These are phyloP conservation scores for Calocybe gangraenosa DNA, from an alignment of 768 basidiomycete species.

Conservation along the genomic window DNA sequence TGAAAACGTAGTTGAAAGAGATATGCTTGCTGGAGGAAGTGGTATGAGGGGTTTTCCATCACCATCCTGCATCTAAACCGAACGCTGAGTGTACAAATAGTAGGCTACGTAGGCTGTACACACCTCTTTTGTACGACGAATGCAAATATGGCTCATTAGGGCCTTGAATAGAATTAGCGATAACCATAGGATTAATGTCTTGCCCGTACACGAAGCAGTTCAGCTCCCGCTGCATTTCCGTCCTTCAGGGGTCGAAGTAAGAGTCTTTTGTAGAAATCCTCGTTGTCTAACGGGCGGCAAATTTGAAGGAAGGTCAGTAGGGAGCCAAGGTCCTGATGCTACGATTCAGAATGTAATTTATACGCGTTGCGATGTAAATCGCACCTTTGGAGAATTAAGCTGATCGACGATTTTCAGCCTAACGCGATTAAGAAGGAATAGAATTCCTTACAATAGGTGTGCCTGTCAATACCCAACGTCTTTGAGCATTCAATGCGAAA, in stretches of 20 bases:
- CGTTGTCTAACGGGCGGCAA: constrained; percentile 81
- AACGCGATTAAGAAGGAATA: constrained; percentile 1
- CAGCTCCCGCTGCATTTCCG: constrained; percentile 62
- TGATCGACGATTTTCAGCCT: constrained; percentile 19
- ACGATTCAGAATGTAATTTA: neutral
- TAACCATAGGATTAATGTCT: neutral
- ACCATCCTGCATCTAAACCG: constrained; percentile 73
- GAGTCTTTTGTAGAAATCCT: constrained; percentile 76
- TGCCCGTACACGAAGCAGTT: constrained; percentile 61
- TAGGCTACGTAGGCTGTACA: neutral
- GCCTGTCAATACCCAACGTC: constrained; percentile 78
- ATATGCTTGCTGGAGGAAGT: constrained; percentile 57
- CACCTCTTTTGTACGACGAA: constrained; percentile 82
- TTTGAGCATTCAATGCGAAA: constrained; percentile 57
- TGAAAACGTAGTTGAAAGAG: neutral
- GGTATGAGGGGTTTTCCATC: constrained; percentile 69
- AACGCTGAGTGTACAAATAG: neutral
- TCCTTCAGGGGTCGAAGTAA: constrained; percentile 74
- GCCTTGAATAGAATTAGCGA: constrained; percentile 37
- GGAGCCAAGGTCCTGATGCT: constrained; percentile 77
- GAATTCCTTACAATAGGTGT: constrained; percentile 77
- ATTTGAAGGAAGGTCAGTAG: constrained; percentile 79
- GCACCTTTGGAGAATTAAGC: constrained; percentile 77
- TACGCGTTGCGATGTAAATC: constrained; percentile 1
- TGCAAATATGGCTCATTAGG: constrained; percentile 73